Conservation (phyloP, 2,329 filamentous ascomycete species). For the Seiridium unicorne region DNA sequence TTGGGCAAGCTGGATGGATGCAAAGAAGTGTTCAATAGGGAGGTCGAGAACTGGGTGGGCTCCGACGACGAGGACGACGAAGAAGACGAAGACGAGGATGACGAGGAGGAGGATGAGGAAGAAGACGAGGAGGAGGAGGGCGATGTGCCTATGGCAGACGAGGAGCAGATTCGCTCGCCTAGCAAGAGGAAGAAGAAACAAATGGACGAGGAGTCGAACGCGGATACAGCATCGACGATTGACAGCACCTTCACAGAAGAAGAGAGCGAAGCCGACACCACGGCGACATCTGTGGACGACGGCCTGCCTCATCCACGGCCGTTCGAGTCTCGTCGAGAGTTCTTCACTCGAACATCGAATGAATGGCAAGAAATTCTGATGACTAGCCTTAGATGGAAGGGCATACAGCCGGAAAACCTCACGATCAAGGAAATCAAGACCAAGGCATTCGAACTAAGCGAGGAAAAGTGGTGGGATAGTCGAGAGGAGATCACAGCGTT, state of each 20-base stretch:
- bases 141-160: slow-evolving; percentile 44
- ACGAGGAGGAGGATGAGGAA: slow-evolving; percentile 53
- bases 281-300: slow-evolving; percentile 62
- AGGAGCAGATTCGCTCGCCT: slow-evolving; percentile 43
- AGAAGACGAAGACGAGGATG: slow-evolving; percentile 59
- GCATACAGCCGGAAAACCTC: slow-evolving; percentile 64
- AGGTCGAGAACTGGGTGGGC: slow-evolving; percentile 78
- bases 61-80: slow-evolving; percentile 51
- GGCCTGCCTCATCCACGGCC: slow-evolving; percentile 73
- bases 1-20: slow-evolving; percentile 94
- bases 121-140: slow-evolving; percentile 46
- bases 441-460: slow-evolving; percentile 83
- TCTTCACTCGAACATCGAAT: slow-evolving; percentile 82
- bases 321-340: slow-evolving; percentile 88
- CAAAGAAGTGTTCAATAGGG: slow-evolving; percentile 83
- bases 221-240: slow-evolving; percentile 33
- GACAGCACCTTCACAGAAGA: slow-evolving; percentile 33
- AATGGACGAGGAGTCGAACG: slow-evolving; percentile 37
- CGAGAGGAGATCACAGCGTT: slow-evolving; percentile 87
- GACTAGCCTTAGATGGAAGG: slow-evolving; percentile 68
- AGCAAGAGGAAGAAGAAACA: slow-evolving; percentile 58
- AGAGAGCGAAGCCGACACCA: slow-evolving; percentile 43
- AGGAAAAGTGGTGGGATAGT: slow-evolving; percentile 99
- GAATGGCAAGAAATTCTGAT: slow-evolving; percentile 90
- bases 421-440: slow-evolving; percentile 90